phyloP scores from a whole-genome alignment of 257 asterid genomes.

The Penstemon davidsonii region DNA sequence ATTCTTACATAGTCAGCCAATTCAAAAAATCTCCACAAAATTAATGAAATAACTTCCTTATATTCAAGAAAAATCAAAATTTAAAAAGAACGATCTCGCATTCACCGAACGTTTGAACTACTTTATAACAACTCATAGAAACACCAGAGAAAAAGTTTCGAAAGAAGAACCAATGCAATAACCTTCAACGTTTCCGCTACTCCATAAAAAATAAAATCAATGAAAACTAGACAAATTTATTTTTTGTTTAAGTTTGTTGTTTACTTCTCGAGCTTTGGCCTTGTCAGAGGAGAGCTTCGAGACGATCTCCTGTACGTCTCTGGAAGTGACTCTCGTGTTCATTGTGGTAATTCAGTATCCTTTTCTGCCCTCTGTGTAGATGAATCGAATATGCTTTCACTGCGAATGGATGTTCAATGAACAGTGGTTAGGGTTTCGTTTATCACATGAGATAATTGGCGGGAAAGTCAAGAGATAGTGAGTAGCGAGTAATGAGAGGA shows the following conservation, averaged over 20 bases:
- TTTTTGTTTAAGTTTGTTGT: neutral
- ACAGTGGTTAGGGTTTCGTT: neutral
- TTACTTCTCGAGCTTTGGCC: slow-evolving; percentile 85
- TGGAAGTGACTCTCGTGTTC: slow-evolving; percentile 55
- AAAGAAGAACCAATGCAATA: too few species aligned
- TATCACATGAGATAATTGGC: neutral
- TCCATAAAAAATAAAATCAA: neutral
- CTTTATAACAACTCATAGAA: neutral
- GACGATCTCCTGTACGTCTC: slow-evolving; percentile 79
- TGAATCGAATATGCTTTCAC: neutral
- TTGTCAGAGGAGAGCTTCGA: slow-evolving; percentile 77
- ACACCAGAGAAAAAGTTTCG: too few species aligned
- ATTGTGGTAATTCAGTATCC: slow-evolving; percentile 31
- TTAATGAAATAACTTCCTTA: neutral
- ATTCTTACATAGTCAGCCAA: neutral
- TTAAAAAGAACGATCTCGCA: neutral
- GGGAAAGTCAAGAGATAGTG: slow-evolving; percentile 13
- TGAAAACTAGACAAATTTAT: slow-evolving; percentile 2
- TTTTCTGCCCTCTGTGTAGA: slow-evolving; percentile 6
- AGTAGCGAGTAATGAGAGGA: slow-evolving; percentile 16
- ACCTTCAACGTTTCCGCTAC: neutral
- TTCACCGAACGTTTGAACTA: neutral
- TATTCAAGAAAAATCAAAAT: neutral
- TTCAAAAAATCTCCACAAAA: neutral
- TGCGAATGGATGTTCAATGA: slow-evolving; percentile 2